Conservation (phyloP, 179 eudicot species). For the Actinidia chinensis region DNA sequence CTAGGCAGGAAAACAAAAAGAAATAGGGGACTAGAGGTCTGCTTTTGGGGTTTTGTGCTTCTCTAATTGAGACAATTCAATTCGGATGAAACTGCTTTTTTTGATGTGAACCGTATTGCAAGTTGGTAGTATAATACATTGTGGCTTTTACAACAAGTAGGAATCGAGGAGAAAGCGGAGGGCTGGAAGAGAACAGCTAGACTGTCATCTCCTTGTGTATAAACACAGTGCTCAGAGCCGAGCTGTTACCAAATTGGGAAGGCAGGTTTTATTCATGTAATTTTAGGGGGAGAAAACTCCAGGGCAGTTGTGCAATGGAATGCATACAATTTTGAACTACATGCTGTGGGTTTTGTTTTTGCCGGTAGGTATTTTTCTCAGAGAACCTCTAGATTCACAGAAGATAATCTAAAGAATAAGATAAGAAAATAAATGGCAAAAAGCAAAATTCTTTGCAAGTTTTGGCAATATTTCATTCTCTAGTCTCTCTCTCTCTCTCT, state of each 20-base stretch:
- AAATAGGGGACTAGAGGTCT: constrained; percentile 46
- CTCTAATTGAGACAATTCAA: not conserved
- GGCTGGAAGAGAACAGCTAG: not conserved
- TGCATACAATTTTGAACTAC: constrained; percentile 15
- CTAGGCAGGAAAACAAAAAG: constrained; percentile 38
- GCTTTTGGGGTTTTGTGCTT: constrained; percentile 13
- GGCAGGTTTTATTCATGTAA: constrained; percentile 3
- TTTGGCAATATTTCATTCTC: not conserved
- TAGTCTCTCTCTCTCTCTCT: not conserved
- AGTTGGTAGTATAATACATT: not conserved
- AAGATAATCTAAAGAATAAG: not conserved
- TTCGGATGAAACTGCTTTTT: not conserved
- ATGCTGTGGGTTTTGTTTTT: not conserved
- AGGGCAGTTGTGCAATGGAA: constrained; percentile 1
- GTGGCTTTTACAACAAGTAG: constrained; percentile 9
- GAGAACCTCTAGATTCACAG: not conserved
- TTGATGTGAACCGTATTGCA: not conserved
- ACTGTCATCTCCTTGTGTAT: not conserved
- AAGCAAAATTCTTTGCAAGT: not conserved
- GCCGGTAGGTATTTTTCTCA: not conserved
- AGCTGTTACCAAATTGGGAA: not conserved
- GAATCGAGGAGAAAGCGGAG: not conserved
- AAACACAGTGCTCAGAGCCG: not conserved
- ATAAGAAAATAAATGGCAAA: not conserved
- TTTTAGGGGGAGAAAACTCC: constrained; percentile 1